Percentiles rank a stretch among this genome's conserved stretches.
These are phyloP conservation scores for Fusarium sororula DNA, from an alignment of 2,329 filamentous ascomycete genomes.

Conservation along the genomic window DNA sequence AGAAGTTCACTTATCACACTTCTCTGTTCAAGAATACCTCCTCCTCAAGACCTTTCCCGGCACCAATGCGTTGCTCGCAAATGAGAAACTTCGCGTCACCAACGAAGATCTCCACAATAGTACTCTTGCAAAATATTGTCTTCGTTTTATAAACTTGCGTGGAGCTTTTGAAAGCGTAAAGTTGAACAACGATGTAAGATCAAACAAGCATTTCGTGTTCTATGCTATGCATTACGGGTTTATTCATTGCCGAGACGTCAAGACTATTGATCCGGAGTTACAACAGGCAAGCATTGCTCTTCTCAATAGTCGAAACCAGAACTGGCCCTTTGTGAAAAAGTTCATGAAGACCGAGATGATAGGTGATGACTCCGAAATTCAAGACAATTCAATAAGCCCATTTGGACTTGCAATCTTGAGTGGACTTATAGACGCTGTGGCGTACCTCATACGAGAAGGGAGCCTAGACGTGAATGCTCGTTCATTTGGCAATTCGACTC, in stretches of 20 bases:
- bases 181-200: accelerated
- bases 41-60: not conserved
- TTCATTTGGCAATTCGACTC: too few relatives aligned
- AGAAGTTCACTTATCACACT: not conserved
- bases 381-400: too few relatives aligned
- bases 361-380: too few relatives aligned
- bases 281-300: accelerated
- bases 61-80: accelerated
- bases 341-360: accelerated
- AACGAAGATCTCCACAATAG: accelerated
- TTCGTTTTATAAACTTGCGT: accelerated
- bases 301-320: accelerated
- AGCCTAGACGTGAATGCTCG: too few relatives aligned
- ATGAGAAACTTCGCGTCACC: accelerated
- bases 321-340: accelerated
- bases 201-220: accelerated
- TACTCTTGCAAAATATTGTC: not conserved
- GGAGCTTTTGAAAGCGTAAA: accelerated
- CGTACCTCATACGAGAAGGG: too few relatives aligned
- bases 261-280: accelerated
- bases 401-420: too few relatives aligned
- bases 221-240: accelerated
- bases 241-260: accelerated
- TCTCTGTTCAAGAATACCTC: not conserved
- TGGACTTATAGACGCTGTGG: too few relatives aligned